Conservation (phyloP, 2,329 filamentous ascomycete species). For the Scolecobasidium constrictum region DNA sequence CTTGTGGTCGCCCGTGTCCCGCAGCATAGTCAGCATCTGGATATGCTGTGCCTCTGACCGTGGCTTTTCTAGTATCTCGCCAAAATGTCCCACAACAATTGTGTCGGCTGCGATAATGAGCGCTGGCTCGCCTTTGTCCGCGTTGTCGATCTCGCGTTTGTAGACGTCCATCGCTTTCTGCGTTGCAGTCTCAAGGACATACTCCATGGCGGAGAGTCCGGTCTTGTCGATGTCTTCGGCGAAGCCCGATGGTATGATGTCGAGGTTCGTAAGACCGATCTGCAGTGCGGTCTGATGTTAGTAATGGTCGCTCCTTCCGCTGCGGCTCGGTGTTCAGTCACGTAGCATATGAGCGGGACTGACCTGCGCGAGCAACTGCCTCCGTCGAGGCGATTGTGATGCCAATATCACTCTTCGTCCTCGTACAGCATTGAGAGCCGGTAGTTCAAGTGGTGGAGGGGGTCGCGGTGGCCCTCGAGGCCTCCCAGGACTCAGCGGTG, state of each 20-base stretch:
- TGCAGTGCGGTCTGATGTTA: conserved; percentile 24
- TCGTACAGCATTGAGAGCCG: conserved; percentile 65
- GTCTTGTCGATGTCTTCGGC: conserved; percentile 78
- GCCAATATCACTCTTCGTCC: conserved; percentile 78
- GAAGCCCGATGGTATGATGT: conserved; percentile 72
- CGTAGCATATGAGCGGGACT: conserved; percentile 10
- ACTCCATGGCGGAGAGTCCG: conserved; percentile 68
- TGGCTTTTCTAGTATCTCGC: conserved; percentile 85
- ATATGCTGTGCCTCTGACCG: conserved; percentile 70
- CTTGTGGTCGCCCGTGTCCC: conserved; percentile 51
- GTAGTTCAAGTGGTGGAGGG: conserved; percentile 63
- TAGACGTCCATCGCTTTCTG: conserved; percentile 75
- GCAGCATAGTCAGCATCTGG: conserved; percentile 68
- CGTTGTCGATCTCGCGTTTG: conserved; percentile 44
- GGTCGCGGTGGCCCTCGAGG: conserved; percentile 33
- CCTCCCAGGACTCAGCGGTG: conserved; percentile 16
- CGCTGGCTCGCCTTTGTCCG: conserved; percentile 56
- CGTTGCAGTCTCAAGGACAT: conserved; percentile 77
- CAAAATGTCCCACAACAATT: conserved; percentile 65
- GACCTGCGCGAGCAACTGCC: conserved; percentile 67
- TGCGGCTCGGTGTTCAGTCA: background rate
- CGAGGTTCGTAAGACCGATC: conserved; percentile 71
- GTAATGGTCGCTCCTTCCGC: background rate
- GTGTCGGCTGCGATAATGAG: conserved; percentile 88
- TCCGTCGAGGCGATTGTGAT: conserved; percentile 76